Percentiles rank a stretch among this genome's conserved stretches.
Evolutionary conservation across 2,329 filamentous ascomycete species (phyloP).

Genomic region (Keithomyces neogunnii): DNA sequence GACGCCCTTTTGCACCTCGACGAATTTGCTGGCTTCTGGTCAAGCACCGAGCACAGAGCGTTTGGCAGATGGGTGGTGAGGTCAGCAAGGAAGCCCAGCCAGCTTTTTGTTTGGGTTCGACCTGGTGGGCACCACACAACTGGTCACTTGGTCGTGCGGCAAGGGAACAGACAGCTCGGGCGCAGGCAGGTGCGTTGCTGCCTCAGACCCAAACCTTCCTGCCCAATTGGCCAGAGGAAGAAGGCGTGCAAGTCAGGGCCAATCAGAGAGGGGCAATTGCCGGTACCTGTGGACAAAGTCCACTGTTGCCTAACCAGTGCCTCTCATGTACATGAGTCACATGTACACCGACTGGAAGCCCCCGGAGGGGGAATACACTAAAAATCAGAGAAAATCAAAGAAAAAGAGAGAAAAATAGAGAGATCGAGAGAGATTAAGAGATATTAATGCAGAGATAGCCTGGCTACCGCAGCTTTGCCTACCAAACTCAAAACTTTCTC

Average conservation of each 20-base stretch:
- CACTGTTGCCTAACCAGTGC: slow-evolving; percentile 20
- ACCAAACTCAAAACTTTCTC: not conserved
- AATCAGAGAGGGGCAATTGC: slow-evolving; percentile 15
- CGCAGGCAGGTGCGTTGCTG: slow-evolving; percentile 17
- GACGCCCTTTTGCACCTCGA: slow-evolving; percentile 22
- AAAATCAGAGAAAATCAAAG: too few species aligned
- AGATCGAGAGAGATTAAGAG: too few species aligned
- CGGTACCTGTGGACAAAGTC: slow-evolving; percentile 16
- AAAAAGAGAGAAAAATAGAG: too few species aligned
- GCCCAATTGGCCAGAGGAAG: slow-evolving; percentile 18
- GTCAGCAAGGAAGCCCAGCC: slow-evolving; percentile 17
- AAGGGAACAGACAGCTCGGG: too few species aligned
- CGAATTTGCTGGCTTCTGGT: slow-evolving; percentile 3
- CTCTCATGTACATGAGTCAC: slow-evolving; percentile 16
- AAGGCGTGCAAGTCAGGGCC: slow-evolving; percentile 18
- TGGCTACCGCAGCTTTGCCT: too few species aligned
- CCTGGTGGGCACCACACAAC: not conserved
- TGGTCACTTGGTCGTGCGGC: too few species aligned
- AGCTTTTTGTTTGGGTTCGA: slow-evolving; percentile 19
- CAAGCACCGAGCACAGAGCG: slow-evolving; percentile 10
- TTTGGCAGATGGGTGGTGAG: slow-evolving; percentile 15
- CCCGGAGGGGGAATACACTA: too few species aligned
- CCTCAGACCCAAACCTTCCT: slow-evolving; percentile 25
- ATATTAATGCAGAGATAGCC: too few species aligned
- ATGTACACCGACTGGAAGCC: slow-evolving; percentile 12